Evolutionary conservation across 768 basidiomycete species (phyloP), one percentile per base, ranked within the genome.

Genomic region (Trametes coccinea): DNA sequence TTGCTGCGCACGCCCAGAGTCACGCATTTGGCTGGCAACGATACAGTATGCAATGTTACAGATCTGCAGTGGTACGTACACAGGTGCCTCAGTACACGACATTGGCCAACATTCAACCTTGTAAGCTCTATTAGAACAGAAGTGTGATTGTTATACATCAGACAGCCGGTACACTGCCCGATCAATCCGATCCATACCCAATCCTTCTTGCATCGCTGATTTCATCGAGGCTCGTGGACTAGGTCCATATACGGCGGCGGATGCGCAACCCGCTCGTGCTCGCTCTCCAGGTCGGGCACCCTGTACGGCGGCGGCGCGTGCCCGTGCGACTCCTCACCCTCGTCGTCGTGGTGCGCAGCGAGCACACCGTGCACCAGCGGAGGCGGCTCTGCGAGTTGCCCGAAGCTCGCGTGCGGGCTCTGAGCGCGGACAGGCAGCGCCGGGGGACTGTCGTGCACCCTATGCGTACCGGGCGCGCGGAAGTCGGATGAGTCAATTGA

Each of bases 291-390:
- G 17, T 79, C 82, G 29, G 85, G 82, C 47, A 85, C 82, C 59
- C 87, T 79, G 74, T 93, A 93, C 14, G 90, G 90, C 9, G 90
- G 90, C 13, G 91, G 89, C n/a, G 90, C 89, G 67, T 87, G 77
- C 37, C 79, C 80, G 69, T 84, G 80, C 44, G 76, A 64, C 14
- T 54, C 55, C 17, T 54, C 55, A 29, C 58, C 59, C 17, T 60
- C 55, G 44, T 53, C 64, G 8, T 48, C 53, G 22, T 22, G 22
- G 22, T 22, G 22, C 27, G 61, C 55, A 22, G 60, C 37, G 22
- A 46, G 48, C 17, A 51, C 55, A 8, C 33, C 51, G 43, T 53
- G 58, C 43, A 43, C 61, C 27, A 22, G 22, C 22, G 22, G 22
- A 22, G 53, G 62, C 31, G 53, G 63, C 16, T 68, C 56, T 22